Evolutionary conservation across 179 eudicot species (phyloP), one percentile per base, ranked within the genome.

Genomic region (Silene noctiflora): DNA sequence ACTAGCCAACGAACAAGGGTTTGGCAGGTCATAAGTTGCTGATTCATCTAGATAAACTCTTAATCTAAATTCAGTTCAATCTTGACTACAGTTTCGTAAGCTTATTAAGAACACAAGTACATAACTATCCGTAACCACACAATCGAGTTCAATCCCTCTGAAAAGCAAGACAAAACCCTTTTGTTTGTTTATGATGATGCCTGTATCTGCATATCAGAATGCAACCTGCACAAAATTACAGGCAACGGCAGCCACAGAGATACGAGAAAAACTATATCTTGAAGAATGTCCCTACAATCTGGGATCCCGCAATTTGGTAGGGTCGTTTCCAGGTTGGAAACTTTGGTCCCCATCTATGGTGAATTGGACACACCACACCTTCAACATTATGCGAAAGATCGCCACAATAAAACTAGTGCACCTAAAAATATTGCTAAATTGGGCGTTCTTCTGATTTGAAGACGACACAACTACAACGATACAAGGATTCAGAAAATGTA

Each of bases 241-340:
- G 44, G 61, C 68, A 81, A 71, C 22, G 6, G 56, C 51, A 74
- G 16, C 84, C 84, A 81, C 78, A 78, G 69, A 81, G 72, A 63
- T 69, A 75, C 53, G 56, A 72, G 80, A 72, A 64, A 39, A 72
- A 53, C 25, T 65, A 46, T 55, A 72, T 24, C 61, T 69, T 35
- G 72, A 65, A 53, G 22, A 17, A 4, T 53, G 79, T 27, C 79
- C 62, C 74, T 69, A 59, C 55, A 46, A 46, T 77, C 61, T 27
- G 59, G 66, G 74, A 48, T 46, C 81, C 78, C 55, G 42, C 73
- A 14, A 63, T 22, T 68, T 67, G 14, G 25, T 53, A 74, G 33
- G 39, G 70, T 59, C 69, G 79, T 35, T 82, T 78, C 77, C 81
- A 78, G 76, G 74, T 46, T 82, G 79, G 82, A 71, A 56, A 21